Evolutionary conservation across 2,329 filamentous ascomycete genomes (phyloP).

Genomic region (Aspergillus candidus): DNA sequence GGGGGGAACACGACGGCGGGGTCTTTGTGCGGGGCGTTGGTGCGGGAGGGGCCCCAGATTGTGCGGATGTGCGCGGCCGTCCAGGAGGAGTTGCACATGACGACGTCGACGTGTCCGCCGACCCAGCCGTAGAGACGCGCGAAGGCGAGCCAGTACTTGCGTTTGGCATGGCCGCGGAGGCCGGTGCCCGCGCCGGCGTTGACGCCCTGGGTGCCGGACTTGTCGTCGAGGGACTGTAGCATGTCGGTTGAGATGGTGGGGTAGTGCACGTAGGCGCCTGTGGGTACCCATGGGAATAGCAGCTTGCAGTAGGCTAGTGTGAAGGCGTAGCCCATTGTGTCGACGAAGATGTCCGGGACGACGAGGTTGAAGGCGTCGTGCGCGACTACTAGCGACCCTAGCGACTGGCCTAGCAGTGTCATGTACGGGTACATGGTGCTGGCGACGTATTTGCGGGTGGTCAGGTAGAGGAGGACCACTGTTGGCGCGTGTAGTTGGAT

Average conservation of each 20-base stretch:
- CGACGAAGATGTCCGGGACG: slow-evolving; percentile 87
- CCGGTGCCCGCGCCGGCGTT: slow-evolving; percentile 80
- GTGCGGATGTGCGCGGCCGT: slow-evolving; percentile 75
- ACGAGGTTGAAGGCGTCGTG: slow-evolving; percentile 91
- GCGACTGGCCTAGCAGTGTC: slow-evolving; percentile 86
- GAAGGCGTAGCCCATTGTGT: slow-evolving; percentile 98
- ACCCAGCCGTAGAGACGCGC: slow-evolving; percentile 75
- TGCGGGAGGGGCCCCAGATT: slow-evolving; percentile 62
- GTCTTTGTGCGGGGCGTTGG: slow-evolving; percentile 38
- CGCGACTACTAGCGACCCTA: slow-evolving; percentile 80
- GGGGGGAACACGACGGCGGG: slow-evolving; percentile 78
- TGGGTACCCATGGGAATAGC: slow-evolving; percentile 74
- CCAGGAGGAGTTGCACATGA: slow-evolving; percentile 98
- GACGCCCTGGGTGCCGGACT: slow-evolving; percentile 60
- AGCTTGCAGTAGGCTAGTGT: slow-evolving; percentile 74
- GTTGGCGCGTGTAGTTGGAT: slow-evolving; percentile 80
- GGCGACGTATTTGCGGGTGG: slow-evolving; percentile 78
- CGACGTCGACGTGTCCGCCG: slow-evolving; percentile 77
- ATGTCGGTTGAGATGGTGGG: slow-evolving; percentile 98
- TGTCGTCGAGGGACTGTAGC: slow-evolving; percentile 72
- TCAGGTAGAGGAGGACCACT: slow-evolving; percentile 83
- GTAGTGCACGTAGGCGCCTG: slow-evolving; percentile 93
- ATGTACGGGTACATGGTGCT: slow-evolving; percentile 84
- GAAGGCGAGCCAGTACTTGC: slow-evolving; percentile 79
- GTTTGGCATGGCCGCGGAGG: slow-evolving; percentile 64